Conservation (phyloP, 2,329 filamentous ascomycete genomes). For the Periconia digitata region DNA sequence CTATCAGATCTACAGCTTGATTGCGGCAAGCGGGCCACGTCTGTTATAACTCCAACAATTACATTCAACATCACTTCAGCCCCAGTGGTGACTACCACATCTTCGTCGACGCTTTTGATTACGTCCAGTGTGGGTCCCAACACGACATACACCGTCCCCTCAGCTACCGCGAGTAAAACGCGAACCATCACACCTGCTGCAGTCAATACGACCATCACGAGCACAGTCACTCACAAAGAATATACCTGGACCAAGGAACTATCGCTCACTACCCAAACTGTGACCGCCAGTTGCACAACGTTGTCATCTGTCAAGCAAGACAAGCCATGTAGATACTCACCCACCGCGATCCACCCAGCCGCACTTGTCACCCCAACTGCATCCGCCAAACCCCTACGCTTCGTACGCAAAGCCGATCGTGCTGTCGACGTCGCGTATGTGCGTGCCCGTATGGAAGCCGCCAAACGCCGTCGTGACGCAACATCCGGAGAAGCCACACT, state of each 20-base stretch:
- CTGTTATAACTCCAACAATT: conserved; percentile 35
- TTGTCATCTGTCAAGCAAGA: conserved; percentile 33
- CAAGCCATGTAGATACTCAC: conserved; percentile 39
- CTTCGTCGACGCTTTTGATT: conserved; percentile 25
- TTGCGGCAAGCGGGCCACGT: conserved; percentile 34
- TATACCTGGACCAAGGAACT: conserved; percentile 25
- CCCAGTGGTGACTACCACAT: conserved; percentile 25
- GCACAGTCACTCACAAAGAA: conserved; percentile 19
- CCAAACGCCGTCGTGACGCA: conserved; percentile 31
- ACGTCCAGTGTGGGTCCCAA: conserved; percentile 29
- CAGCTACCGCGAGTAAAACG: conserved; percentile 32
- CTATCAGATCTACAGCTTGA: conserved; percentile 34
- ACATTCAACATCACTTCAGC: conserved; percentile 35
- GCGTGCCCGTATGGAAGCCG: conserved; percentile 37
- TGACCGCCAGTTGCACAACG: conserved; percentile 42
- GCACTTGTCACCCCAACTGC: conserved; percentile 31
- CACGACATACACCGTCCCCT: conserved; percentile 34
- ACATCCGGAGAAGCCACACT: conserved; percentile 17
- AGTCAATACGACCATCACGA: conserved; percentile 30
- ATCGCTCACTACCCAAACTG: conserved; percentile 36
- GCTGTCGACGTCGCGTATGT: conserved; percentile 37
- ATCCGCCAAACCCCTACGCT: conserved; percentile 23
- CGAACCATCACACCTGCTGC: conserved; percentile 35
- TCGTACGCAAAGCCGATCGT: conserved; percentile 28
- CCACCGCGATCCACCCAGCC: conserved; percentile 35